phyloP scores from a whole-genome alignment of 140 eudicot species.

The Ambrosia hybrid region DNA sequence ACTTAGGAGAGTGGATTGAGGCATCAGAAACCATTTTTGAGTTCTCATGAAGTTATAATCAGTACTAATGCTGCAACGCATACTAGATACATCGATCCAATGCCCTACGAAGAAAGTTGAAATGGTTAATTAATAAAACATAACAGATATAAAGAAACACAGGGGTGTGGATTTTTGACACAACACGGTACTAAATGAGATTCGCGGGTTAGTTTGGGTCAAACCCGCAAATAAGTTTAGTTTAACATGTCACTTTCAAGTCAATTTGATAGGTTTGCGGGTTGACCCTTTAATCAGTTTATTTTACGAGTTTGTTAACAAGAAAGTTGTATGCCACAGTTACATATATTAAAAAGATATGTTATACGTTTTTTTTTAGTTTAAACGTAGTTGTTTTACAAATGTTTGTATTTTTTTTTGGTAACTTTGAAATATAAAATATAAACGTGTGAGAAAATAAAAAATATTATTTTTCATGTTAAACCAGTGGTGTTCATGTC shows the following conservation, averaged over 20 bases:
- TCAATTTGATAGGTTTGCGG: no score
- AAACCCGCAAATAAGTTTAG: neutral
- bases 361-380: neutral
- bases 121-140: neutral
- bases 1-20: slow-evolving; percentile 2
- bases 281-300: no score
- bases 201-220: neutral
- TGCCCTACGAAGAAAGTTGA: slow-evolving; percentile 32
- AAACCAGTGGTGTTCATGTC: neutral
- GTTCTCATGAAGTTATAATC: slow-evolving; percentile 24
- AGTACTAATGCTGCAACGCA: slow-evolving; percentile 31
- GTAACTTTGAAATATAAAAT: neutral
- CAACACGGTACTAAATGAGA: no score
- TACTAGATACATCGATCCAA: slow-evolving; percentile 29
- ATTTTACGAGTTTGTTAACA: neutral
- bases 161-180: neutral
- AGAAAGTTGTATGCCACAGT: neutral
- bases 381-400: neutral
- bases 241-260: no score
- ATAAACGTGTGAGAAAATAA: neutral
- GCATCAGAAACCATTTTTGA: neutral
- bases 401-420: neutral
- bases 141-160: neutral
- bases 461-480: neutral
- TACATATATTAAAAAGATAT: no score